Conservation (phyloP, 352 stramenopile genomes). For the Phytophthora citrophthora region DNA sequence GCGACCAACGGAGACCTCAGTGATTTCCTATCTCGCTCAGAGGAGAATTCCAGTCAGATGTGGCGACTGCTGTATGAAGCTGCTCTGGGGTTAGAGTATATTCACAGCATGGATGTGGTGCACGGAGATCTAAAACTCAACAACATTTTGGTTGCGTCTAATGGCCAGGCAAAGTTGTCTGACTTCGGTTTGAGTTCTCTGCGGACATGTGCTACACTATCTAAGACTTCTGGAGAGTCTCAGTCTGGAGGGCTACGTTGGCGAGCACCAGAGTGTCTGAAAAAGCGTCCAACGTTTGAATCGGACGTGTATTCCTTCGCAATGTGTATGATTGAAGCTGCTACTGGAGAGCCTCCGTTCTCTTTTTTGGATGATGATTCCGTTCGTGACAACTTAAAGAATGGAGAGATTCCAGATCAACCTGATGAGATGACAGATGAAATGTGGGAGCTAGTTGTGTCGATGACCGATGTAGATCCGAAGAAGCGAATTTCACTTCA, state of each 20-base stretch:
- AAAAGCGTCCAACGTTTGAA: not conserved
- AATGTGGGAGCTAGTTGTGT: not conserved
- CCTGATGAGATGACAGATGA: not conserved
- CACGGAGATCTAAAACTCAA: conserved; percentile 28
- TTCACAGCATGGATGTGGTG: conserved; percentile 22
- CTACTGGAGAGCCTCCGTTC: conserved; percentile 5
- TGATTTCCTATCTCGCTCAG: conserved; percentile 10
- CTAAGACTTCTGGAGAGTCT: not conserved
- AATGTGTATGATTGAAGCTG: conserved; percentile 13
- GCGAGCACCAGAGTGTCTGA: conserved; percentile 9
- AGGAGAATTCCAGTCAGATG: conserved; percentile 7
- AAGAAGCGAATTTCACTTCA: not conserved
- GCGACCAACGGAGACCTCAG: conserved; percentile 23
- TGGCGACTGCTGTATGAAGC: conserved; percentile 35
- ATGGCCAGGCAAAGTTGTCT: conserved; percentile 11
- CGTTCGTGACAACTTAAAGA: conserved; percentile 3
- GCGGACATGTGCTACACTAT: not conserved
- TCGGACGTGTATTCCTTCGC: conserved; percentile 12
- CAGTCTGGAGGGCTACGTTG: not conserved
- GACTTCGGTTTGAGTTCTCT: conserved; percentile 3
- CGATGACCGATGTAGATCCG: conserved; percentile 1
- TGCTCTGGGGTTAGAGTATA: conserved; percentile 44
- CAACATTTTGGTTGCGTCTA: conserved; percentile 25
- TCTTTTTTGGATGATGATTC: not conserved
- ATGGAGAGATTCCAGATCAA: conserved; percentile 2